These are phyloP conservation scores for Diplodia seriata DNA, from an alignment of 2,329 filamentous ascomycete species.

Conservation along the genomic window DNA sequence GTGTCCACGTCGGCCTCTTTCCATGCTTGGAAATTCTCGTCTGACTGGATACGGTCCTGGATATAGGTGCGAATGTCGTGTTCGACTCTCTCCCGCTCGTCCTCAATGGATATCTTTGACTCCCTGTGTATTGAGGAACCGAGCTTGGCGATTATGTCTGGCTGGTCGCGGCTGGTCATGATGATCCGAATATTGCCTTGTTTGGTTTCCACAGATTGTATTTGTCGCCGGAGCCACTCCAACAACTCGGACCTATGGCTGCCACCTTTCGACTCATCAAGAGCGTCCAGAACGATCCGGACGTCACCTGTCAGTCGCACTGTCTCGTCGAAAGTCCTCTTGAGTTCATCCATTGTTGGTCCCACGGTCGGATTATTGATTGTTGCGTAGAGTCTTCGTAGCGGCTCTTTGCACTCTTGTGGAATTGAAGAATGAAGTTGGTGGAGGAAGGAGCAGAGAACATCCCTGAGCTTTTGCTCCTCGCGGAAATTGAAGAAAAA, in stretches of 20 bases:
- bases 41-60: accelerated
- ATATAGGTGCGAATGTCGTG: background rate
- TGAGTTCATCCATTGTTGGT: background rate
- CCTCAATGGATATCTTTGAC: background rate
- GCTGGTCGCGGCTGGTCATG: background rate
- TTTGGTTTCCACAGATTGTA: accelerated
- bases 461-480: background rate
- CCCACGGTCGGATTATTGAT: background rate
- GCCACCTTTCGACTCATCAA: background rate
- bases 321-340: background rate
- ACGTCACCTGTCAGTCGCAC: background rate
- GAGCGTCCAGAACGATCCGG: background rate
- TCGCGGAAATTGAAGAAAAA: background rate
- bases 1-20: background rate
- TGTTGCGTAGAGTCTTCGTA: background rate
- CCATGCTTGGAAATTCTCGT: background rate
- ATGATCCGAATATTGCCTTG: background rate
- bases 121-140: accelerated
- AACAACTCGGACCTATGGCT: background rate
- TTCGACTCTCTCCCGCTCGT: background rate
- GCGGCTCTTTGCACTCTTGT: background rate
- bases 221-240: background rate
- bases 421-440: background rate
- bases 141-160: background rate
- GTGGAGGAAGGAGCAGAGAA: background rate